Percentiles rank a stretch among this genome's conserved stretches.
Conservation (phyloP, 2,329 filamentous ascomycete species). For the Penicillium hordei region DNA sequence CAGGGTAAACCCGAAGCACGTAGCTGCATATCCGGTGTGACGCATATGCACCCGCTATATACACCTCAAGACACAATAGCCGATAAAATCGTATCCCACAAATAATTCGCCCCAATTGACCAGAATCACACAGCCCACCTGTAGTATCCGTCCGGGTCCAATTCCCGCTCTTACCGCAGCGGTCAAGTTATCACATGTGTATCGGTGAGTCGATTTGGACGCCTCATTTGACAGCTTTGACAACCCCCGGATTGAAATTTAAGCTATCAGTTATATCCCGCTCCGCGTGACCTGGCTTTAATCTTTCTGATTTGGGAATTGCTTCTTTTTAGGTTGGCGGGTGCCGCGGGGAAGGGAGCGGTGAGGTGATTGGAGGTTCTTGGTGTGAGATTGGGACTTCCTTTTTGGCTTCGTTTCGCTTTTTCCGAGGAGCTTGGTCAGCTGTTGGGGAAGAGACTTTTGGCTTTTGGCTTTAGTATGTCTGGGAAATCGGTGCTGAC, state of each 20-base stretch:
- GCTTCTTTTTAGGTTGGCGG: too few species aligned
- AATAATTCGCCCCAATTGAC: too few species aligned
- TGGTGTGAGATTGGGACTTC: too few species aligned
- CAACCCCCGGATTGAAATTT: neutral
- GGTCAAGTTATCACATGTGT: slow-evolving; percentile 4
- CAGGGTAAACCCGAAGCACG: neutral
- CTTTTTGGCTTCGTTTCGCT: neutral
- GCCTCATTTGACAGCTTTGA: neutral
- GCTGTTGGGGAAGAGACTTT: neutral
- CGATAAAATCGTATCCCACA: neutral
- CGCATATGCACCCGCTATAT: neutral
- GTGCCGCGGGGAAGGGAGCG: too few species aligned
- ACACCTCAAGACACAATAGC: neutral
- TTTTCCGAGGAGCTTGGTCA: neutral
- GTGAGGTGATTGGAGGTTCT: too few species aligned
- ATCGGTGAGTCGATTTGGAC: slow-evolving; percentile 1
- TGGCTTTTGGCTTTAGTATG: neutral
- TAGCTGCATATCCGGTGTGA: slow-evolving; percentile 3
- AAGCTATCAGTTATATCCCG: neutral
- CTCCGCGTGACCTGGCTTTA: too few species aligned
- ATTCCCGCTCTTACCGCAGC: slow-evolving; percentile 1
- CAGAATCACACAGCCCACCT: neutral
- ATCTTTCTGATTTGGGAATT: too few species aligned
- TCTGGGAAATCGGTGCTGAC: neutral
- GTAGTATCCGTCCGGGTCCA: neutral